phyloP scores from a whole-genome alignment of 192 early-diverging fungal species.

The Coemansia furcata region DNA sequence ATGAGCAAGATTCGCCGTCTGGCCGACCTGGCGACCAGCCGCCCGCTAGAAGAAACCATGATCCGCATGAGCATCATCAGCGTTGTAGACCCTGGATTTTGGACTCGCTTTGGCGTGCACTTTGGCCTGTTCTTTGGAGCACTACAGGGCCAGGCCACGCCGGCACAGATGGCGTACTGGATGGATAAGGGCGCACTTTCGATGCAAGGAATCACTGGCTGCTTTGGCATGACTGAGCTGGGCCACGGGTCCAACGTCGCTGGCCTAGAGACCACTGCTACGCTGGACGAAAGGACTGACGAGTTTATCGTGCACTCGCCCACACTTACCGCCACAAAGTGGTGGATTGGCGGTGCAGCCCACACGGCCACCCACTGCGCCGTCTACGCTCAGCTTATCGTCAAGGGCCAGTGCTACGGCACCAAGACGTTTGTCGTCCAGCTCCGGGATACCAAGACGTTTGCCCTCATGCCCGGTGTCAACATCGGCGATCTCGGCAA shows the following conservation, averaged over 20 bases:
- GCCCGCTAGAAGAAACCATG: slow-evolving; percentile 68
- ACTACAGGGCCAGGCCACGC: slow-evolving; percentile 78
- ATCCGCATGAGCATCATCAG: slow-evolving; percentile 77
- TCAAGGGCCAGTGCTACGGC: slow-evolving; percentile 78
- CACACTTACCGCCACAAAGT: slow-evolving; percentile 80
- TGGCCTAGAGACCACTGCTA: slow-evolving; percentile 92
- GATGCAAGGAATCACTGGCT: slow-evolving; percentile 80
- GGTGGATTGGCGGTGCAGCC: slow-evolving; percentile 98
- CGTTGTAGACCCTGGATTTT: slow-evolving; percentile 82
- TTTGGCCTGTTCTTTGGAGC: slow-evolving; percentile 87
- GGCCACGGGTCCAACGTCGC: slow-evolving; percentile 90
- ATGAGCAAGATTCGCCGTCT: slow-evolving; percentile 64
- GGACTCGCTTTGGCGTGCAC: slow-evolving; percentile 91
- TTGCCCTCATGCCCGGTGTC: slow-evolving; percentile 76
- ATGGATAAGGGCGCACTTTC: slow-evolving; percentile 78
- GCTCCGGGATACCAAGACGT: slow-evolving; percentile 79
- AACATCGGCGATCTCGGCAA: slow-evolving; percentile 91
- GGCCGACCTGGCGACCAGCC: slow-evolving; percentile 68
- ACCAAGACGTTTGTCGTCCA: slow-evolving; percentile 88
- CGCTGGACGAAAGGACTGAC: slow-evolving; percentile 75
- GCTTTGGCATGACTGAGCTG: slow-evolving; percentile 93
- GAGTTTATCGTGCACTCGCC: slow-evolving; percentile 87
- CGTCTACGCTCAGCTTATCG: slow-evolving; percentile 81
- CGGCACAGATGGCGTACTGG: slow-evolving; percentile 83
- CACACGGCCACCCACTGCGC: slow-evolving; percentile 80